A percentile compares a stretch with the other conserved stretches of the same genome.
Conservation (phyloP, 2,329 filamentous ascomycete species). For the Pseudohalonectria lignicola region DNA sequence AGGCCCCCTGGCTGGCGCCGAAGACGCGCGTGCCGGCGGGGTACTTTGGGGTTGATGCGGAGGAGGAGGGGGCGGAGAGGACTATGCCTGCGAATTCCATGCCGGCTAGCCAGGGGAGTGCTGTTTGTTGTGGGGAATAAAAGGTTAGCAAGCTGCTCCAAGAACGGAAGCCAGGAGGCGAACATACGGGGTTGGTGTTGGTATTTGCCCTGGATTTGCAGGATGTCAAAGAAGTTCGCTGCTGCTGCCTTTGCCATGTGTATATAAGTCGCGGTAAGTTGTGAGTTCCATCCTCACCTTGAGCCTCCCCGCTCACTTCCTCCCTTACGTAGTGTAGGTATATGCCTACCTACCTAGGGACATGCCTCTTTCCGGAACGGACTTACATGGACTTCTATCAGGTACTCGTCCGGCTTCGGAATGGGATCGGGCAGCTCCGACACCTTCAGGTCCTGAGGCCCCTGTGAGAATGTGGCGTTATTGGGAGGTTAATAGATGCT, state of each 20-base stretch:
- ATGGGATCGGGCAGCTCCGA: slow-evolving; percentile 62
- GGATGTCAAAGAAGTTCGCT: slow-evolving; percentile 94
- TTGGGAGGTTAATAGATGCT: not conserved
- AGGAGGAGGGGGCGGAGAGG: slow-evolving; percentile 47
- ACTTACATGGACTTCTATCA: slow-evolving; percentile 61
- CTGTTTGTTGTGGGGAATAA: slow-evolving; percentile 16
- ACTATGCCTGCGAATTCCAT: slow-evolving; percentile 68
- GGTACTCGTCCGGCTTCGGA: slow-evolving; percentile 64
- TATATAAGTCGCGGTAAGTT: not conserved
- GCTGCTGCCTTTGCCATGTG: slow-evolving; percentile 47
- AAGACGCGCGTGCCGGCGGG: slow-evolving; percentile 76
- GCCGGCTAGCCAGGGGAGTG: slow-evolving; percentile 79
- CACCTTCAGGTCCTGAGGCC: slow-evolving; percentile 68
- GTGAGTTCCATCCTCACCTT: not conserved
- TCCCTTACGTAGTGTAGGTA: not conserved
- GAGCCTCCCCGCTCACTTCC: not conserved
- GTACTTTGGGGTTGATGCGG: slow-evolving; percentile 43
- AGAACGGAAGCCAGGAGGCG: not conserved
- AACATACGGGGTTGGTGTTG: slow-evolving; percentile 67
- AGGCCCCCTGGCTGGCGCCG: slow-evolving; percentile 76
- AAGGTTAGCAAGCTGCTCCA: slow-evolving; percentile 2
- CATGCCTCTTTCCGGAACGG: too few species aligned
- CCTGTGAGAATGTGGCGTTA: slow-evolving; percentile 32
- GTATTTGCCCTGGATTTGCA: slow-evolving; percentile 93
- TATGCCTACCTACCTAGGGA: not conserved